Evolutionary conservation across 2,329 filamentous ascomycete species (phyloP).

Genomic region (Ilyonectria robusta): DNA sequence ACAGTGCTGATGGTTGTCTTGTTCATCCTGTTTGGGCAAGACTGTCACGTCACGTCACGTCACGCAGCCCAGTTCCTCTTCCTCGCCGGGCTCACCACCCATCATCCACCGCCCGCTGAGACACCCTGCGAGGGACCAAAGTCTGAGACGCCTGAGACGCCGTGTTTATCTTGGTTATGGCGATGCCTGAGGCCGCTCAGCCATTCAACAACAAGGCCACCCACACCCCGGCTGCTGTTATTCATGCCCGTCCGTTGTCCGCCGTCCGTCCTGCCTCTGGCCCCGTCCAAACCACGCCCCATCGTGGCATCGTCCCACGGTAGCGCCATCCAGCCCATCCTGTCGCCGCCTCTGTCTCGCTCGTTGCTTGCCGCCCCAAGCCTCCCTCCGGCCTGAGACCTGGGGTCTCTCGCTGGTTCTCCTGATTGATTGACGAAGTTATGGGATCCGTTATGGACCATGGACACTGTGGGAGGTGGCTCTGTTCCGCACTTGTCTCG

Average conservation of each 20-base stretch:
- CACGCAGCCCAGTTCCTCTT: slow-evolving; percentile 33
- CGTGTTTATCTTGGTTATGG: slow-evolving; percentile 26
- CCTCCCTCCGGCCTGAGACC: slow-evolving; percentile 18
- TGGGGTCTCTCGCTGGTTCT: slow-evolving; percentile 20
- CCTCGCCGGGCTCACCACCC: slow-evolving; percentile 21
- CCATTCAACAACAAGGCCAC: slow-evolving; percentile 19
- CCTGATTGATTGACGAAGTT: slow-evolving; percentile 4
- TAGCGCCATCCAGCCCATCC: slow-evolving; percentile 43
- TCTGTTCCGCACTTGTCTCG: not conserved
- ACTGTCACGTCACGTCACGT: slow-evolving; percentile 44
- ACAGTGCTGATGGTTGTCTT: slow-evolving; percentile 34
- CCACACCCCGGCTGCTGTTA: slow-evolving; percentile 25
- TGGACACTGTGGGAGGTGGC: not conserved
- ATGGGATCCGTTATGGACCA: not conserved
- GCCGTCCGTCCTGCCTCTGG: slow-evolving; percentile 8
- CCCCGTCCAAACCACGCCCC: slow-evolving; percentile 27
- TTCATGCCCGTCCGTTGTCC: slow-evolving; percentile 36
- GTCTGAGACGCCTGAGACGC: slow-evolving; percentile 27
- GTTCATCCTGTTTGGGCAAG: slow-evolving; percentile 37
- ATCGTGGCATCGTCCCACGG: slow-evolving; percentile 44
- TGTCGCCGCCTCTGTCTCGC: slow-evolving; percentile 13
- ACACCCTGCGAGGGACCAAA: slow-evolving; percentile 17
- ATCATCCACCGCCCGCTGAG: slow-evolving; percentile 20
- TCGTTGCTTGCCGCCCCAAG: slow-evolving; percentile 10
- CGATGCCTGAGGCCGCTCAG: slow-evolving; percentile 1